Evolutionary conservation across 2,329 filamentous ascomycete genomes (phyloP).

Genomic region (Magnaporthiopsis poae): DNA sequence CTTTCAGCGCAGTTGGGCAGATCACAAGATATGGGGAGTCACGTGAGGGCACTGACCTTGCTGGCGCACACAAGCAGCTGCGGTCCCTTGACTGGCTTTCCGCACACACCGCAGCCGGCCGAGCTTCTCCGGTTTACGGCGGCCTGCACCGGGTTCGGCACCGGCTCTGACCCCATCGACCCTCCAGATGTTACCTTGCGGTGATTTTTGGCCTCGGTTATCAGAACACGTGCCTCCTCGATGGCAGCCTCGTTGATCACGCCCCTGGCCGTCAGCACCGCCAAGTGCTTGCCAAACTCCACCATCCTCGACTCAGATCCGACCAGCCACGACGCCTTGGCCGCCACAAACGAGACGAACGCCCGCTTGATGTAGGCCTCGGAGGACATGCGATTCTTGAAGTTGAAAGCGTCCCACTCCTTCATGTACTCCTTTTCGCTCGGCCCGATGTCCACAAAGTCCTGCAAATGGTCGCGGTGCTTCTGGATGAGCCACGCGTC

Average conservation of each 20-base stretch:
- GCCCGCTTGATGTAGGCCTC: constrained; percentile 41
- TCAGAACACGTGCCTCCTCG: constrained; percentile 29
- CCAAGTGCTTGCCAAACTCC: constrained; percentile 46
- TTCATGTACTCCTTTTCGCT: constrained; percentile 49
- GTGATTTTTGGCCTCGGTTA: constrained; percentile 30
- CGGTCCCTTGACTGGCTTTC: constrained; percentile 37
- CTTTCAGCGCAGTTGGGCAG: no score
- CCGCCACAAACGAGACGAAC: constrained; percentile 41
- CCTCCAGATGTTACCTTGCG: constrained; percentile 11
- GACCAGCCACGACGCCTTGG: constrained; percentile 44
- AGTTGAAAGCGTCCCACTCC: constrained; percentile 48
- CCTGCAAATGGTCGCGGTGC: constrained; percentile 46
- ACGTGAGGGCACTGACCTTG: constrained; percentile 27
- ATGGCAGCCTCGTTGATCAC: constrained; percentile 36
- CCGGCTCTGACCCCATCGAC: constrained; percentile 3
- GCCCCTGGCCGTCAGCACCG: constrained; percentile 39
- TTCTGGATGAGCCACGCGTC: constrained; percentile 49
- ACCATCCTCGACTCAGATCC: constrained; percentile 35
- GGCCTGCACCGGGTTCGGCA: constrained; percentile 20
- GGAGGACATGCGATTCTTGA: constrained; percentile 40
- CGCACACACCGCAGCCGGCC: constrained; percentile 39
- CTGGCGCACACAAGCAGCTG: constrained; percentile 40
- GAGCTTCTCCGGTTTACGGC: constrained; percentile 29
- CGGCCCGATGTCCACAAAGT: constrained; percentile 45
- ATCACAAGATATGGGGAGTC: background rate